Conservation (phyloP, 768 basidiomycete species). For the Zangia roseola region DNA sequence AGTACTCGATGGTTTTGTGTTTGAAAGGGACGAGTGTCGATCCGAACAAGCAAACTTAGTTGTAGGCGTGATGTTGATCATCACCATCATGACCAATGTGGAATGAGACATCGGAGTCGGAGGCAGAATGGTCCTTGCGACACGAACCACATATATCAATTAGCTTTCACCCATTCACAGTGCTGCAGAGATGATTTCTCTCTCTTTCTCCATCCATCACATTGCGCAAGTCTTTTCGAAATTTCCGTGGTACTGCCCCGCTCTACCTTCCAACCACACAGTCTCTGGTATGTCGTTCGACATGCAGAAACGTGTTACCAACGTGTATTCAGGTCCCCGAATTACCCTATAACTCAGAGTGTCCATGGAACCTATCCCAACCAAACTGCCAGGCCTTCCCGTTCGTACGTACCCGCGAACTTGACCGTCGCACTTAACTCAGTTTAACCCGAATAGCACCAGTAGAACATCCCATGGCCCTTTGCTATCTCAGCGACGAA, state of each 20-base stretch:
- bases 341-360: constrained; percentile 28
- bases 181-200: neutral
- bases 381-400: constrained; percentile 19
- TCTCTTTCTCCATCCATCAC: constrained; percentile 5
- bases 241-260: constrained; percentile 22
- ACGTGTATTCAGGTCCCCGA: constrained; percentile 21
- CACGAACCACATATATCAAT: constrained; percentile 5
- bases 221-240: constrained; percentile 8
- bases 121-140: too few relatives aligned
- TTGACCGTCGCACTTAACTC: neutral
- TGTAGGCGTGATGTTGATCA: neutral
- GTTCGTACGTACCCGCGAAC: constrained; percentile 18
- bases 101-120: neutral
- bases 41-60: neutral
- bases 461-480: constrained; percentile 19
- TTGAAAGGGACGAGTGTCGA: neutral
- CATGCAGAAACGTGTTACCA: constrained; percentile 30
- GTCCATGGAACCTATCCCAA: constrained; percentile 19
- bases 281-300: constrained; percentile 14
- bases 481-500: constrained; percentile 24
- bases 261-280: constrained; percentile 19
- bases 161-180: constrained; percentile 9
- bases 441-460: constrained; percentile 6
- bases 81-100: neutral
- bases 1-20: too few relatives aligned